Base-by-base conservation (phyloP, 371 early-diverging fungal species). In the Phascolomyces articulosus region DNA sequence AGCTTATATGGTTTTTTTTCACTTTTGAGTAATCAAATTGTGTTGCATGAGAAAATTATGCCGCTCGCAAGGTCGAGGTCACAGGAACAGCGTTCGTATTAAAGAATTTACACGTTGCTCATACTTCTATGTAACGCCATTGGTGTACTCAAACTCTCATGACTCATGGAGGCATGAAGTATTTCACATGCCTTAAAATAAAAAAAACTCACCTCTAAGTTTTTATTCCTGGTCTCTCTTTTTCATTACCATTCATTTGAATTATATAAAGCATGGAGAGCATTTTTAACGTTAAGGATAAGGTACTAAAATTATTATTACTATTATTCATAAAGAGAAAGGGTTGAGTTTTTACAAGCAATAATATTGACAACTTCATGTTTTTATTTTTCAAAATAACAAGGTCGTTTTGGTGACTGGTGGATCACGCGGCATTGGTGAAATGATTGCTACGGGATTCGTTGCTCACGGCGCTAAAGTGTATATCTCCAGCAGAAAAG, bases 361-460 rank as follows among this genome's bases (percentile, higher is more conserved):
- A 34, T 34, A 34, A 34, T 11, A 34, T 9, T 34, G 11, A 34
- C 11, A 34, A 34, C 11, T n/a, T n/a, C n/a, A n/a, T n/a, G n/a
- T n/a, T n/a, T n/a, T n/a, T 71, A 3, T 85, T 96, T 20, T 95
- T 95, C 69, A 77, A 79, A 23, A 93, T 95, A 60, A 85, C 70
- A 96, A 95, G 77, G 91, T 96, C 4, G 96, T 93, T 15, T 84
- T 97, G 29, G 90, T 97, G 21, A 97, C 96, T 20, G 97, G 97
- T 59, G 97, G 97, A 28, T 89, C 91, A 51, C 82, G 91, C 53
- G 93, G 92, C 40, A 84, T 89, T 60, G 93, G 92, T 26, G 80
- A 86, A 68, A 89, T 91, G 90, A 87, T 92, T 60, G 86, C 89
- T 24, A 80, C 83, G 15, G 82, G 80, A 71, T 20, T 29, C 27